Base-by-base conservation (phyloP, 2,329 filamentous ascomycete genomes). In the Corniculantispora saksenae region DNA sequence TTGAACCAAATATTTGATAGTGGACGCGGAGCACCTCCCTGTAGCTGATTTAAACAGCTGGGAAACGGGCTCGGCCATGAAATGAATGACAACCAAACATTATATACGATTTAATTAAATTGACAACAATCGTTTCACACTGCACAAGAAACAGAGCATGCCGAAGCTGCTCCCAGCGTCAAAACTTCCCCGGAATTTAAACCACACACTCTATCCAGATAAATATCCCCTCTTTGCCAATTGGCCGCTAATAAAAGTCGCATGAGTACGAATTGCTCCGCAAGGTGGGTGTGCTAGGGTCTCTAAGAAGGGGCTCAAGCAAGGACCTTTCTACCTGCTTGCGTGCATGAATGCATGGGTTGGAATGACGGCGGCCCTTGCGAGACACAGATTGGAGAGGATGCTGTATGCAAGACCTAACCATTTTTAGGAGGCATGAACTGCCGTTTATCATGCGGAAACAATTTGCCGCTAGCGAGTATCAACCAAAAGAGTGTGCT, bases 321-420 rank as follows among this genome's bases (percentile, higher is more conserved):
- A 56, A 56, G 17, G 17, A 13, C n/a, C 10, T 8, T 8, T 8
- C 17, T 29, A 12, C 51, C 51, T 32, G 10, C 27, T 21, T n/a
- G 58, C 59, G 45, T 56, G 35, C 32, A 56, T 35, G 35, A 21
- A 56, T 35, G 61, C 51, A 54, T 54, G 38, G 60, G 61, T 50
- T 63, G 50, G 38, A 51, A 63, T 50, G 51, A 63, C 40, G 48
- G 29, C 29, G 48, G 35, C 29, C 29, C n/a, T 19, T 45, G 38
- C 23, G 19, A 40, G 35, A 13, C 15, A 21, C 25, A 38, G 25
- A 25, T 25, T 32, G 29, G 10, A 25, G n/a, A 35, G 21, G n/a
- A 35, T 29, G 27, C 57, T 48, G 57, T 25, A 25, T 19, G 43
- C 15, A 53, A 13, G 27, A 55, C 17, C 10, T 27, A 55, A 38